Percentiles rank a stretch among this genome's conserved stretches.
Evolutionary conservation across 2,329 filamentous ascomycete genomes (phyloP).

Genomic region (Penicillium palitans): DNA sequence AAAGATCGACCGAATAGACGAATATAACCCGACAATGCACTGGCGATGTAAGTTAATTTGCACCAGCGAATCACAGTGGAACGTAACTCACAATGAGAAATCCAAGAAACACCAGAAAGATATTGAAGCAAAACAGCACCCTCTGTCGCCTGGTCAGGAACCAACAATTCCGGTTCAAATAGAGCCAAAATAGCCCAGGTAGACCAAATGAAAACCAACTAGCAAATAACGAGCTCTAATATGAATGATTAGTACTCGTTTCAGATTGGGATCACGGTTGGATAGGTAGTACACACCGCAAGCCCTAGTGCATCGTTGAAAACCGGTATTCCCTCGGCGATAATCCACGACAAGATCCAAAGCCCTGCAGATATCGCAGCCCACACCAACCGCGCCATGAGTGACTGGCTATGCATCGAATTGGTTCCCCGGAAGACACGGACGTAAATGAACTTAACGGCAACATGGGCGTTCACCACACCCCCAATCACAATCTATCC

Average conservation of each 20-base stretch:
- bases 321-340: conserved; percentile 66
- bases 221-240: conserved; percentile 55
- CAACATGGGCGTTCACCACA: conserved; percentile 66
- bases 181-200: conserved; percentile 33
- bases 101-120: conserved; percentile 15
- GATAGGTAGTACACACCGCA: conserved; percentile 38
- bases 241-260: conserved; percentile 17
- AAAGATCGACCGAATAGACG: conserved; percentile 26
- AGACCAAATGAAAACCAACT: conserved; percentile 60
- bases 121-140: conserved; percentile 18
- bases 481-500: conserved; percentile 63
- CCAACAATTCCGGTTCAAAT: conserved; percentile 26
- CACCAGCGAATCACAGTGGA: neutral
- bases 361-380: conserved; percentile 52
- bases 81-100: conserved; percentile 16
- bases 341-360: conserved; percentile 63
- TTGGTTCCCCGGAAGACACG: conserved; percentile 60
- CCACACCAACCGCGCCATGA: conserved; percentile 56
- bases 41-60: conserved; percentile 9
- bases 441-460: conserved; percentile 63
- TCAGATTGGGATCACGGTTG: neutral
- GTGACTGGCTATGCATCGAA: conserved; percentile 50
- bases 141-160: conserved; percentile 24
- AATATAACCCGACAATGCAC: conserved; percentile 30
- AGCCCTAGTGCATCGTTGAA: conserved; percentile 66